Evolutionary conservation across 768 basidiomycete species (phyloP), one percentile per base, ranked within the genome.

Genomic region (Pholiota microspora): DNA sequence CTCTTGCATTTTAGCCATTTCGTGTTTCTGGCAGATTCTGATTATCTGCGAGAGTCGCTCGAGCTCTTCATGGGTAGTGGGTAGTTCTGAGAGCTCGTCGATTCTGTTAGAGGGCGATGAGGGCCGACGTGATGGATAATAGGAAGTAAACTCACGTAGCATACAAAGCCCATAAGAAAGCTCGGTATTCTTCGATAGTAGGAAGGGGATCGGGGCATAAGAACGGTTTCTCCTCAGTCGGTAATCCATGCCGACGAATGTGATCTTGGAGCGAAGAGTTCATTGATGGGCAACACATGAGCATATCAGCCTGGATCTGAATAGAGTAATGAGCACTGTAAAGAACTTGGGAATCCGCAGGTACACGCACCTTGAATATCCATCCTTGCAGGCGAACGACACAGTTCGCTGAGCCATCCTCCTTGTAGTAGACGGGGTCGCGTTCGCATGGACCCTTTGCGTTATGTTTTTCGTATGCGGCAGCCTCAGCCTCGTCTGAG

Each of bases 151-250:
- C 80, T 64, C 68, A 84, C 82, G 74, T 62, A 0, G 78, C 75
- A 59, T 82, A 77, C 44, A 81, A 61, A 2, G 77, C 73, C 79
- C 81, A 83, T 31, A 83, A 65, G 34, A 85, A 71, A 3, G 78
- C 79, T 9, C 77, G 71, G 58, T 78, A 80, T 49, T 81, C 78
- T 46, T 76, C 74, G 28, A 72, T 71, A 8, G 73, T 73, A 31
- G 77, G 71, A 5, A 72, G 71, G 36, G 72, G 40, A 23, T 23
- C 9, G 1, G 40, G 69, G 29, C 81, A 70, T n/a, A 66, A 62
- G 31, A 81, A 70, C 2, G 80, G 81, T n/a, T 73, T 71, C 15
- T 59, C 55, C 45, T 67, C 59, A 9, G 57, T 64, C 24, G 61
- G 65, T 12, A 54, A 32, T 13, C 61, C 59, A 32, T 29, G 38